Percentiles rank a stretch among this genome's conserved stretches.
Evolutionary conservation across 495 filamentous ascomycete species (phyloP).

Genomic region (Xylaria sp.): DNA sequence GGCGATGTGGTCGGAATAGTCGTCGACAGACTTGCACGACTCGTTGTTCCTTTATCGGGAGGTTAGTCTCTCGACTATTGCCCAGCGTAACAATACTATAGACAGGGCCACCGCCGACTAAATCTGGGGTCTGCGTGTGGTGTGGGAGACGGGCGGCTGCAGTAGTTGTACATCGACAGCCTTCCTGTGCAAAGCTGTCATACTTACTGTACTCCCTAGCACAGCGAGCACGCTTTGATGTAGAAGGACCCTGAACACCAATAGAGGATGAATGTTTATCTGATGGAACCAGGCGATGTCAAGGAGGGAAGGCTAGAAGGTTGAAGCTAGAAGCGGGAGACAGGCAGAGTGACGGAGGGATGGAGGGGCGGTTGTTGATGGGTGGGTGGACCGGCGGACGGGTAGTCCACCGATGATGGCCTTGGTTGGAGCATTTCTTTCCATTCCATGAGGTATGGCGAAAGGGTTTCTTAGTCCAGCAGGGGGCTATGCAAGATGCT

Average conservation of each 20-base stretch:
- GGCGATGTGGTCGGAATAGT: not conserved
- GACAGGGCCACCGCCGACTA: constrained; percentile 39
- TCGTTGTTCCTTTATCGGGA: constrained; percentile 14
- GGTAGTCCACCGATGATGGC: not conserved
- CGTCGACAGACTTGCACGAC: not conserved
- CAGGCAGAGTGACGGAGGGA: constrained; percentile 31
- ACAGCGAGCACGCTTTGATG: constrained; percentile 5
- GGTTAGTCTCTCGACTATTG: constrained; percentile 25
- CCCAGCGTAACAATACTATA: constrained; percentile 35
- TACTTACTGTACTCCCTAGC: constrained; percentile 14
- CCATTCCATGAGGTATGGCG: not conserved
- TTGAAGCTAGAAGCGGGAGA: constrained; percentile 15
- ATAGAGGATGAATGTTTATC: not conserved
- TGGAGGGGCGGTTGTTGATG: constrained; percentile 9
- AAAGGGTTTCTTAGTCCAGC: constrained; percentile 5
- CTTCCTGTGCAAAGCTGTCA: constrained; percentile 11
- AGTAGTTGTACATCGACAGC: constrained; percentile 39
- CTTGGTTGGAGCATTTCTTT: constrained; percentile 18
- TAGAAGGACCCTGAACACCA: constrained; percentile 2
- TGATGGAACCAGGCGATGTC: constrained; percentile 18
- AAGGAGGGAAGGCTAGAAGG: constrained; percentile 16
- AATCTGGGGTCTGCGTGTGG: constrained; percentile 37
- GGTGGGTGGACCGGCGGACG: constrained; percentile 41
- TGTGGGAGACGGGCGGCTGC: constrained; percentile 28
- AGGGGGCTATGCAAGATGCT: constrained; percentile 17